Conservation (phyloP, 106 monocot species). For the Triglochin maritima region DNA sequence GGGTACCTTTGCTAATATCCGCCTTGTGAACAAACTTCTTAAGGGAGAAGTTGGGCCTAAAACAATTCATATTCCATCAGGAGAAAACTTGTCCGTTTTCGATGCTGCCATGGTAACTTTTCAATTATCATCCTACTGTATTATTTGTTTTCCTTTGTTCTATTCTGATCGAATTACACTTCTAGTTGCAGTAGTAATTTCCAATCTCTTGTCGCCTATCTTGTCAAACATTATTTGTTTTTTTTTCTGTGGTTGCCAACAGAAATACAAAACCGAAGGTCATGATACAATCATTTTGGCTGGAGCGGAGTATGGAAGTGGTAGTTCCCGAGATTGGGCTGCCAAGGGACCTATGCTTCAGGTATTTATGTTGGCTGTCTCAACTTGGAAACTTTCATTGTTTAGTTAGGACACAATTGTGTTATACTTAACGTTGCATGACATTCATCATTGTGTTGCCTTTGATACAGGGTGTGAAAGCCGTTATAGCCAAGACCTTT, state of each 20-base stretch:
- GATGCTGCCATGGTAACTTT: conserved; percentile 76
- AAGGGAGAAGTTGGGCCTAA: conserved; percentile 87
- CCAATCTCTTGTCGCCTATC: no score
- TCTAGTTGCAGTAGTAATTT: no score
- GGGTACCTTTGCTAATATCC: conserved; percentile 92
- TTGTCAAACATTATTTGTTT: no score
- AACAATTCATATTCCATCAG: conserved; percentile 75
- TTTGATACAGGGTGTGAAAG: conserved; percentile 83
- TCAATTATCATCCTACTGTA: not conserved
- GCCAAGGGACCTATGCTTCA: conserved; percentile 83
- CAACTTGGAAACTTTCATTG: no score
- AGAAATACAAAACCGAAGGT: conserved; percentile 73
- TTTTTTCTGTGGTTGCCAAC: not conserved
- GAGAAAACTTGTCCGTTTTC: conserved; percentile 81
- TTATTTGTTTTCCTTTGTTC: not conserved
- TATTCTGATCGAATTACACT: not conserved
- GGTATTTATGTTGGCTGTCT: conserved; percentile 14
- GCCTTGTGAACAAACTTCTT: conserved; percentile 78
- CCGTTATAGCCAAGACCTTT: conserved; percentile 92
- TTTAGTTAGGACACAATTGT: no score
- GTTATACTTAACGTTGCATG: no score
- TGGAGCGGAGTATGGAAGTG: conserved; percentile 86
- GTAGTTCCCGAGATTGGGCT: conserved; percentile 95
- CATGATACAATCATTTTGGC: conserved; percentile 80
- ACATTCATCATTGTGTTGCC: no score